Conservation (phyloP, 2,329 filamentous ascomycete species). For the Chrysosporium queenslandicum region DNA sequence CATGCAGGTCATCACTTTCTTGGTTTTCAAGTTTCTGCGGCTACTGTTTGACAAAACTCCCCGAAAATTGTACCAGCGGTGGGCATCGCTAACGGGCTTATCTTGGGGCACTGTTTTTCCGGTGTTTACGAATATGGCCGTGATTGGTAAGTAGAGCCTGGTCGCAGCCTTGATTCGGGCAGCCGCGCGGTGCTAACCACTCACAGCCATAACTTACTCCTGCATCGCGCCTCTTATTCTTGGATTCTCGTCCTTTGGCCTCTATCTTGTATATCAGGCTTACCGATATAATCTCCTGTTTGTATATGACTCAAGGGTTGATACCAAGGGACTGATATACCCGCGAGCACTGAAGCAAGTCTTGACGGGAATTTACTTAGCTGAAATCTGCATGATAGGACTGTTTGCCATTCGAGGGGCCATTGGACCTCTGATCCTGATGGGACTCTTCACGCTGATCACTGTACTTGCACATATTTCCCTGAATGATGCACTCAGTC, state of each 20-base stretch:
- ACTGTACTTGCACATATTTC: slow-evolving; percentile 62
- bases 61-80: slow-evolving; percentile 63
- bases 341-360: slow-evolving; percentile 76
- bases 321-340: slow-evolving; percentile 83
- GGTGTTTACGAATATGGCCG: slow-evolving; percentile 66
- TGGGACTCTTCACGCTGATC: slow-evolving; percentile 64
- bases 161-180: too few relatives aligned
- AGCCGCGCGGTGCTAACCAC: not conserved
- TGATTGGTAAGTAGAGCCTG: slow-evolving; percentile 52
- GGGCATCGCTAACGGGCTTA: slow-evolving; percentile 61
- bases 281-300: slow-evolving; percentile 88
- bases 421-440: slow-evolving; percentile 61
- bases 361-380: slow-evolving; percentile 72
- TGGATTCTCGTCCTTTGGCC: slow-evolving; percentile 66
- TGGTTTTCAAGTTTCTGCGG: slow-evolving; percentile 63
- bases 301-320: slow-evolving; percentile 68
- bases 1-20: slow-evolving; percentile 60
- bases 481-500: slow-evolving; percentile 37
- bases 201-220: slow-evolving; percentile 67
- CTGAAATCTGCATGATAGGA: slow-evolving; percentile 73
- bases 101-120: slow-evolving; percentile 79
- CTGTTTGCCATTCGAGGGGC: slow-evolving; percentile 61
- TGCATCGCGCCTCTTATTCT: slow-evolving; percentile 79
- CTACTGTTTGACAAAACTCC: slow-evolving; percentile 65
- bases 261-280: slow-evolving; percentile 72